Evolutionary conservation across 768 basidiomycete species (phyloP).

Genomic region (Tremella yokohamensis): DNA sequence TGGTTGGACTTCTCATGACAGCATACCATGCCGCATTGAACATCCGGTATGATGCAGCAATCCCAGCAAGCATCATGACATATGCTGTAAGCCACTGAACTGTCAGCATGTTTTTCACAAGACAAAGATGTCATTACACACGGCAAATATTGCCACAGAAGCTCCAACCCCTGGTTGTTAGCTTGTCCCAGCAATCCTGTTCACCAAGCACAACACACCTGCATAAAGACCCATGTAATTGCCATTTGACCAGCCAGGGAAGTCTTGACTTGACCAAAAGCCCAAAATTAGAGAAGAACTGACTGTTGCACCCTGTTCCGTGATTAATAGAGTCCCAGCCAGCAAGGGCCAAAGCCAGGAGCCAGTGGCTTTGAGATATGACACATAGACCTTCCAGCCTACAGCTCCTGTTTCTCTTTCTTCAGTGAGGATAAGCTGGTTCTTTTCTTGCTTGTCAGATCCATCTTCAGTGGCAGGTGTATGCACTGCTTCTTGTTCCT

Average conservation of each 20-base stretch:
- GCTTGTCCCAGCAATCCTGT: neutral
- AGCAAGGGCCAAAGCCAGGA: constrained; percentile 54
- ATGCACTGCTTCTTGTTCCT: neutral
- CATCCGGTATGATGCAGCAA: constrained; percentile 54
- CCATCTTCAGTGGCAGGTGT: constrained; percentile 25
- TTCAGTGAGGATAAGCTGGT: constrained; percentile 47
- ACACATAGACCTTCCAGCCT: constrained; percentile 55
- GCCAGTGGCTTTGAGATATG: constrained; percentile 57
- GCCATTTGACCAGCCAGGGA: constrained; percentile 60
- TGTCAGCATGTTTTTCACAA: constrained; percentile 5
- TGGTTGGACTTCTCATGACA: constrained; percentile 55
- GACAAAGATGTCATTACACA: neutral
- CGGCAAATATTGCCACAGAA: constrained; percentile 16
- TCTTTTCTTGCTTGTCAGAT: constrained; percentile 17
- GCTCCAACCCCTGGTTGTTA: constrained; percentile 27
- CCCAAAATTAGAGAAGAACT: constrained; percentile 67
- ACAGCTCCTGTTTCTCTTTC: constrained; percentile 62
- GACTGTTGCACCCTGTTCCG: constrained; percentile 58
- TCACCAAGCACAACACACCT: constrained; percentile 19
- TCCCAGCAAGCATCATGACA: constrained; percentile 37
- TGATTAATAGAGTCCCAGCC: constrained; percentile 55
- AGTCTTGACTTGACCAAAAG: constrained; percentile 64
- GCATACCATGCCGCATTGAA: constrained; percentile 53
- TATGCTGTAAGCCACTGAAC: neutral
- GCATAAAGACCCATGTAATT: constrained; percentile 66